A percentile compares a stretch with the other conserved stretches of the same genome.
Conservation (phyloP, 495 filamentous ascomycete species). For the Penicillium bialowiezense region DNA sequence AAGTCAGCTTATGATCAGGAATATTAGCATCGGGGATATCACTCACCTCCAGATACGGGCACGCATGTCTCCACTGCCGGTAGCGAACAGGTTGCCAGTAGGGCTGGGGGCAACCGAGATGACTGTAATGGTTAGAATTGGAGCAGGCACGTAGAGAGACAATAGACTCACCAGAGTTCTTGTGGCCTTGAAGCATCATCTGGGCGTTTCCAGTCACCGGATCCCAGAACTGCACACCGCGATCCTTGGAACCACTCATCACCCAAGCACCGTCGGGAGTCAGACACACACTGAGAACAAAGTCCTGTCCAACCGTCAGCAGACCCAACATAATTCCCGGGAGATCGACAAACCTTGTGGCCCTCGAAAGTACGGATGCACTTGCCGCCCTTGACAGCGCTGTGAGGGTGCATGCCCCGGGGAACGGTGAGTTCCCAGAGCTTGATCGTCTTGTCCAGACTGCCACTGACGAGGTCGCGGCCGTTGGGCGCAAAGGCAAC, state of each 20-base stretch:
- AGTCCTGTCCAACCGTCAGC: conserved; percentile 58
- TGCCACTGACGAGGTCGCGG: conserved; percentile 82
- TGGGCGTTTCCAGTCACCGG: conserved; percentile 82
- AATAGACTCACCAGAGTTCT: conserved; percentile 67
- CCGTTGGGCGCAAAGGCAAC: conserved; percentile 89
- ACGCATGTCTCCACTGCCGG: conserved; percentile 86
- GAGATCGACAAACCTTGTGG: conserved; percentile 65
- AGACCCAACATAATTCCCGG: not conserved
- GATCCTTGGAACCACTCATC: conserved; percentile 85
- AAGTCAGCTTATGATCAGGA: conserved; percentile 3
- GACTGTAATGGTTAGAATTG: conserved; percentile 44
- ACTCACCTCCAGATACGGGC: conserved; percentile 84
- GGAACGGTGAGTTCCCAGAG: conserved; percentile 84
- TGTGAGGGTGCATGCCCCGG: conserved; percentile 58
- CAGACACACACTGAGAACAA: conserved; percentile 83
- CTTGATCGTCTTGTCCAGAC: conserved; percentile 93
- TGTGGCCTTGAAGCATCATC: conserved; percentile 90
- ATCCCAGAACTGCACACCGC: conserved; percentile 93
- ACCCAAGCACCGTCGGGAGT: conserved; percentile 89
- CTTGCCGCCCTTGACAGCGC: conserved; percentile 68
- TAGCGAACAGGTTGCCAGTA: conserved; percentile 75
- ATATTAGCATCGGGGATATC: conserved; percentile 6
- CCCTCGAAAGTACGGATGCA: conserved; percentile 89
- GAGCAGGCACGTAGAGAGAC: not conserved
- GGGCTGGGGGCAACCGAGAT: conserved; percentile 88